Evolutionary conservation across 202 grass and related monocot species (phyloP).

Genomic region (Schoenoplectus triqueter): DNA sequence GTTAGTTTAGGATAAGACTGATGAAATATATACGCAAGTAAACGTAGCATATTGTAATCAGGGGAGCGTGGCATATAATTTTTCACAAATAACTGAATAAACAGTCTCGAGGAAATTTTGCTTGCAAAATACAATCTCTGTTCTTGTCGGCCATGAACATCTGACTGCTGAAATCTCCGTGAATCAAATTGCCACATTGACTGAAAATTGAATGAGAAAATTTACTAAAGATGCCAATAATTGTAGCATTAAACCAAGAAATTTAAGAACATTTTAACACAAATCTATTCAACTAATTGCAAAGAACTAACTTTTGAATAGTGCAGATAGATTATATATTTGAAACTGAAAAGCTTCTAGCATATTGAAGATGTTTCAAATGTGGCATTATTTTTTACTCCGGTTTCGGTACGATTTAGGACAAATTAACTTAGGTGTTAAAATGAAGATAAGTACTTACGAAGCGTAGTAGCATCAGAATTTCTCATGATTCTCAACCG

Average conservation of each 20-base stretch:
- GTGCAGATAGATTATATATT: not conserved
- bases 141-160: not conserved
- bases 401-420: not conserved
- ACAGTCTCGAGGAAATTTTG: constrained; percentile 15
- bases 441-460: constrained; percentile 29
- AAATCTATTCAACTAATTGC: not conserved
- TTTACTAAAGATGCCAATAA: not conserved
- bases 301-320: not conserved
- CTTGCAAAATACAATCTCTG: constrained; percentile 3
- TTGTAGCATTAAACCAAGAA: not conserved
- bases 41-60: not conserved
- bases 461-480: constrained; percentile 42
- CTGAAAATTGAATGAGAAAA: constrained; percentile 1
- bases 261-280: not conserved
- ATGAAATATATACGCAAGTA: not conserved
- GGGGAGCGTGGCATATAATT: not conserved
- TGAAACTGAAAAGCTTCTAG: not conserved
- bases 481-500: constrained; percentile 58
- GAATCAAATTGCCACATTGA: not conserved
- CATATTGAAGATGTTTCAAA: no score
- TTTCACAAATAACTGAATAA: not conserved
- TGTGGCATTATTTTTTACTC: not conserved
- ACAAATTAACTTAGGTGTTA: not conserved
- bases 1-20: no score
- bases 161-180: constrained; percentile 25